Evolutionary conservation across 2,329 filamentous ascomycete genomes (phyloP), one percentile per base, ranked within the genome.

Genomic region (Ophiosphaerella narmari): DNA sequence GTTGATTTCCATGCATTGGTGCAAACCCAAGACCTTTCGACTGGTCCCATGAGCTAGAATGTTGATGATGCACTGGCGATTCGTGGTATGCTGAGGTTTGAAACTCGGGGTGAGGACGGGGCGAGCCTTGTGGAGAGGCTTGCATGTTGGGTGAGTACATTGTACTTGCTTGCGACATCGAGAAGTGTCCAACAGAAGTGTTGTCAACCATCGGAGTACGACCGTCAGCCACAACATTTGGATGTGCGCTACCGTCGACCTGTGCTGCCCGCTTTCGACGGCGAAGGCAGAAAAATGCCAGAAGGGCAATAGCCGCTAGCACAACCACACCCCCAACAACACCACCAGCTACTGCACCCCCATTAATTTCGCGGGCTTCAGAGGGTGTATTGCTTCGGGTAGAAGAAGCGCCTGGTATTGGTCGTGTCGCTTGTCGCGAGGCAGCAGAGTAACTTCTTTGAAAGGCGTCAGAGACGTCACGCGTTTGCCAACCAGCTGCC

Each of bases 381-480:
- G 48, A 38, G 3, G 18, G n/a, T 32, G 46, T 21, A 13, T 49
- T 29, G 8, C 53, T 38, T 7, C 61, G 54, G 23, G 57, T 34
- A 4, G 59, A 52, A 29, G 52, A 12, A 5, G 46, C 40, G 12
- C 46, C 29, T 29, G 56, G 54, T 39, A 78, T 62, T 6, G 68
- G 52, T 13, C 81, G 74, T 1, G 81, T 84, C 1, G 83, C 75
- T 2, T 75, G 75, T 18, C 83, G 75, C 4, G 67, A 63, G 2
- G 74, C 63, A 2, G 77, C 68, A 7, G 70, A 68, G 8, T 79
- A 79, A 12, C 74, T 74, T 26, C 80, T 74, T 1, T 74, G 74
- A 63, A 86, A 80, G 48, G 83, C 78, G 1, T 79, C 74, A 1
- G 66, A 65, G 3, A 86, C 67, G 58, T 85, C 81, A 8, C 61